Base-by-base conservation (phyloP, 1,284 basidiomycete genomes). In the Rhizopogon hawkerae region DNA sequence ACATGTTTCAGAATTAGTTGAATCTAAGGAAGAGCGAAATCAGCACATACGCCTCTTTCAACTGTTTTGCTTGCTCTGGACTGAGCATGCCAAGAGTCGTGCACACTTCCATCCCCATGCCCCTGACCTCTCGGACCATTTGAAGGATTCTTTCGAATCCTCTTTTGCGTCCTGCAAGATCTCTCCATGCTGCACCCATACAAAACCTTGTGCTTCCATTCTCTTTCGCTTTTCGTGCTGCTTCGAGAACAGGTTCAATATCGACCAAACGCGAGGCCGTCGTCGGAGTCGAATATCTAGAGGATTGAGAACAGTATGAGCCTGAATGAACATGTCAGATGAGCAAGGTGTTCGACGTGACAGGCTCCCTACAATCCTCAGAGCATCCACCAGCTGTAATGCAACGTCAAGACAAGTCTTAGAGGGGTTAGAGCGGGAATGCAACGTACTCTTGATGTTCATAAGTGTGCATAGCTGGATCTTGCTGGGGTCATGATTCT, bases 181-280 rank as follows among this genome's bases (percentile, higher is more conserved):
- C 95, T 57, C 95, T 77, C 95, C 95, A 98, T n/a, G 95, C 95
- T 3, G 95, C 94, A 50, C 95, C 95, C 95, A 98, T 98, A 69
- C 95, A 98, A 73, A 98, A 98, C 21, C 95, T 79, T 16, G 95
- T 98, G 63, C 89, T 93, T 29, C 95, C 95, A 62, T 98, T 98
- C 55, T 75, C 92, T 66, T 97, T 98, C 26, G 95, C 95, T 64
- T 89, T 86, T 24, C 91, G 79, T 21, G 95, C 92, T 16, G 85
- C 92, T 64, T 85, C 83, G 23, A 98, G 73, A 8, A 98, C 95
- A 7, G 92, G 92, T 61, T 94, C 94, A 48, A 97, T 74, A 48
- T 93, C 85, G n/a, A 96, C 78, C 31, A 98, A 74, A 55, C 84
- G 83, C 26, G 89, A 89, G 29, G 95, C 94, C 65, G 86, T 86